Conservation (phyloP, 495 filamentous ascomycete species). For the Xylaria sp. region DNA sequence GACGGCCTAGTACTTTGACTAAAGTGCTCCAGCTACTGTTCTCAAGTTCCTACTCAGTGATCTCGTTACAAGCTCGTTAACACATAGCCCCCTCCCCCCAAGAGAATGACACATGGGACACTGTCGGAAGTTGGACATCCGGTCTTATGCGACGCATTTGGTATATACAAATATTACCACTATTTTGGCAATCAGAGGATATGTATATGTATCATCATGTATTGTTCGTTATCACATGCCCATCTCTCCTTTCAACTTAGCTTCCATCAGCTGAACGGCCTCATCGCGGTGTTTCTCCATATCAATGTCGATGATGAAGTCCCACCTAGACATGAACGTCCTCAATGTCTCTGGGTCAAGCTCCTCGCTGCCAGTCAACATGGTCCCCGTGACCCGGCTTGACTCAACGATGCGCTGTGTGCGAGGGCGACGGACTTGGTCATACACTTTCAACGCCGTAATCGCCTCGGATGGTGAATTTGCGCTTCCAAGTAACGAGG, state of each 20-base stretch:
- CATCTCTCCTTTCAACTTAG: neutral
- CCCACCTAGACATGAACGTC: slow-evolving; percentile 32
- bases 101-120: no score
- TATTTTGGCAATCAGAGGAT: no score
- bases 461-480: slow-evolving; percentile 27
- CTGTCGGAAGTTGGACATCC: no score
- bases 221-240: neutral
- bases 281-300: slow-evolving; percentile 32
- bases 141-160: no score
- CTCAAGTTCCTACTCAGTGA: no score
- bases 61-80: no score
- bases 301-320: slow-evolving; percentile 36
- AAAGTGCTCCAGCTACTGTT: no score
- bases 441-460: slow-evolving; percentile 33
- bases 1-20: no score
- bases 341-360: slow-evolving; percentile 7
- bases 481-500: slow-evolving; percentile 37
- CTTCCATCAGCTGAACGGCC: slow-evolving; percentile 22
- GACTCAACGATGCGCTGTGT: slow-evolving; percentile 38
- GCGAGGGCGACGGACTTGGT: slow-evolving; percentile 34
- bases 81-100: no score
- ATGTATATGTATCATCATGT: no score
- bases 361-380: slow-evolving; percentile 1
- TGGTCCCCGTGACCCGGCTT: slow-evolving; percentile 41
- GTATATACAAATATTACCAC: no score